Evolutionary conservation across 192 early-diverging fungal species (phyloP).

Genomic region (Coemansia sp.): DNA sequence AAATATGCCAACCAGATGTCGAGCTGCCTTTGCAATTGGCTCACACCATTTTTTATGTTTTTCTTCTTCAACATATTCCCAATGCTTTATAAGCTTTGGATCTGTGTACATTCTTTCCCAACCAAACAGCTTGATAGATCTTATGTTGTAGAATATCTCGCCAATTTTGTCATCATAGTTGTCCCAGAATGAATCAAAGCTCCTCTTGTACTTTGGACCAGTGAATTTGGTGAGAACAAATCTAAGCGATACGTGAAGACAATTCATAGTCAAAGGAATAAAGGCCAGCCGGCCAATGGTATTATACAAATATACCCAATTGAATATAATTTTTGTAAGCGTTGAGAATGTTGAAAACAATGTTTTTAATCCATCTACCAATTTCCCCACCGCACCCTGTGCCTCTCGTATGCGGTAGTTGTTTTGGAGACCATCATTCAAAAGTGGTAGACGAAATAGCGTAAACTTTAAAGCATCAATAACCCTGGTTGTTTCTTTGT

Average conservation of each 20-base stretch:
- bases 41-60: slow-evolving; percentile 29
- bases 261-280: slow-evolving; percentile 13
- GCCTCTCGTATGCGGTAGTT: slow-evolving; percentile 3
- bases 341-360: slow-evolving; percentile 4
- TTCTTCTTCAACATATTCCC: background rate
- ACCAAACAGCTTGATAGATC: slow-evolving; percentile 40
- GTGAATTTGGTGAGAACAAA: background rate
- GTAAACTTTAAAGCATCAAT: slow-evolving; percentile 20
- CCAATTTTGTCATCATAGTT: slow-evolving; percentile 5
- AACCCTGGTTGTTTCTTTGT: slow-evolving; percentile 11
- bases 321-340: background rate
- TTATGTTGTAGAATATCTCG: slow-evolving; percentile 27
- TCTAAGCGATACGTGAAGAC: background rate
- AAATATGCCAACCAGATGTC: slow-evolving; percentile 10
- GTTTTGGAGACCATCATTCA: slow-evolving; percentile 6
- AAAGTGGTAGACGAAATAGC: slow-evolving; percentile 30
- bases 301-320: slow-evolving; percentile 10
- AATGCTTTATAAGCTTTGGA: slow-evolving; percentile 13
- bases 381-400: background rate
- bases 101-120: slow-evolving; percentile 45
- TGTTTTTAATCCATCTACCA: background rate
- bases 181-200: background rate
- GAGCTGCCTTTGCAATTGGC: slow-evolving; percentile 1
- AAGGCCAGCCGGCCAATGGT: slow-evolving; percentile 22
- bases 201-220: slow-evolving; percentile 13